Evolutionary conservation across 1,284 basidiomycete species (phyloP).

Genomic region (Ceratobasidium sp.): DNA sequence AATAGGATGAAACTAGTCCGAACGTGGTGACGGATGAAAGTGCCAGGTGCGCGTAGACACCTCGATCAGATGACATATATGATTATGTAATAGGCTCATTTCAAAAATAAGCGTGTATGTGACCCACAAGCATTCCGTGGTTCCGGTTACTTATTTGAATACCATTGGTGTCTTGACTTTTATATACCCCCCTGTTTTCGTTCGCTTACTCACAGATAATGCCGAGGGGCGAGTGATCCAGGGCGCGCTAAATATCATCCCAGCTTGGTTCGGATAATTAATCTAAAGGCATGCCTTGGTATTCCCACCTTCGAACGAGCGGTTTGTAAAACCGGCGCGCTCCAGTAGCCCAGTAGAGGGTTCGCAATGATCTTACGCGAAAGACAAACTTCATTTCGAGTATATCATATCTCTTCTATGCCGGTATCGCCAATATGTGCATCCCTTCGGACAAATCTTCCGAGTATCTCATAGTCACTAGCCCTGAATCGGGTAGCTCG

Average conservation of each 20-base stretch:
- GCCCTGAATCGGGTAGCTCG: neutral
- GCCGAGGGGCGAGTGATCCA: no score
- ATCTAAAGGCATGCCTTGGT: neutral
- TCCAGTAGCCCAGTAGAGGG: neutral
- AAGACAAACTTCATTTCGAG: no score
- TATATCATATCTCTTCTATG: neutral
- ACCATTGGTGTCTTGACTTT: neutral
- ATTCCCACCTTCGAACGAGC: neutral
- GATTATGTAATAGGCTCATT: no score
- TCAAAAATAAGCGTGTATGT: no score
- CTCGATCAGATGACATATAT: no score
- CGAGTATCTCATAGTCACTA: neutral
- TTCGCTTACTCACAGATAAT: no score
- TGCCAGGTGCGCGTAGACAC: neutral
- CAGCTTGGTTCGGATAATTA: neutral
- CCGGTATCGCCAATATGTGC: neutral
- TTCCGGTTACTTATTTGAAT: neutral
- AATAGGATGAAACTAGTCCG: neutral
- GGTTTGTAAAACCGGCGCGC: neutral
- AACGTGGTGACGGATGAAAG: neutral
- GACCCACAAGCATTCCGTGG: no score
- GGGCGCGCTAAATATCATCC: no score
- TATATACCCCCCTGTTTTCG: no score
- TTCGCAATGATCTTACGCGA: no score
- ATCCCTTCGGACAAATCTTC: neutral